phyloP scores from a whole-genome alignment of 73 alveolate species.

The Tetrahymena thermophila region DNA sequence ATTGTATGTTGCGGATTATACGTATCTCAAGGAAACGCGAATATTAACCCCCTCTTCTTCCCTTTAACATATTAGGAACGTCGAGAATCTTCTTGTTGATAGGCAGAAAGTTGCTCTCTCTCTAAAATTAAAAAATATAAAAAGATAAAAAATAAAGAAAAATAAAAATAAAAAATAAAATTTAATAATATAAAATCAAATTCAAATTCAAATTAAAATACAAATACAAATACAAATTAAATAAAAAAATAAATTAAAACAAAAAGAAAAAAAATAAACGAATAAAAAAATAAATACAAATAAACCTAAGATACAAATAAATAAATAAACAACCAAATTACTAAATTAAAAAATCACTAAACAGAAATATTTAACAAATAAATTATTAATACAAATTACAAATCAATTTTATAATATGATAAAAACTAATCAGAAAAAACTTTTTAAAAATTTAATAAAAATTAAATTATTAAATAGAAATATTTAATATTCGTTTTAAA shows the following conservation, averaged over 20 bases:
- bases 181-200: neutral
- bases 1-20: neutral
- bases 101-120: neutral
- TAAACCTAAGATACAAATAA: no score
- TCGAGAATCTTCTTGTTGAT: neutral
- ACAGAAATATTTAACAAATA: no score
- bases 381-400: neutral
- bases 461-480: no score
- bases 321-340: no score
- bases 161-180: neutral
- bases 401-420: no score
- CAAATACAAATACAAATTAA: neutral
- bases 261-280: neutral
- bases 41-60: slow-evolving; percentile 2
- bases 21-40: slow-evolving; percentile 3
- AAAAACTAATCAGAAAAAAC: no score
- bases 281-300: neutral
- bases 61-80: neutral
- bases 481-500: no score
- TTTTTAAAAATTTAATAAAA: no score
- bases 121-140: neutral
- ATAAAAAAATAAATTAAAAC: neutral
- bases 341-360: no score
- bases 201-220: neutral
- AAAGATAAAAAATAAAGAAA: neutral